A percentile compares a stretch with the other conserved stretches of the same genome.
Conservation (phyloP, 192 early-diverging fungal species). For the Physocladia obscura region DNA sequence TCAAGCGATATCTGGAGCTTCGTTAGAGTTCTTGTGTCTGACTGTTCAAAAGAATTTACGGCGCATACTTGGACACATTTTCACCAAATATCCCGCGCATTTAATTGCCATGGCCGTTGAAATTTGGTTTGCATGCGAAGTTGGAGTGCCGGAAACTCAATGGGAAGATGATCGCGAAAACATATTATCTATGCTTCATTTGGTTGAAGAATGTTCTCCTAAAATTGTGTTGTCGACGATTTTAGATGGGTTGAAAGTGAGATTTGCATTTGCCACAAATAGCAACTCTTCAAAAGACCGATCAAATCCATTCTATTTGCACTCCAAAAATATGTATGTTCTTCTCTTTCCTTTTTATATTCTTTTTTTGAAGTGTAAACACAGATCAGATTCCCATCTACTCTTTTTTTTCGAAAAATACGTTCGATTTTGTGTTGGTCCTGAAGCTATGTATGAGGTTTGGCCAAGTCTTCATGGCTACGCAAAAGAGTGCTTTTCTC, state of each 20-base stretch:
- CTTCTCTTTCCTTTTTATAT: neutral
- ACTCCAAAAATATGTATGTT: constrained; percentile 57
- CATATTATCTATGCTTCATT: constrained; percentile 30
- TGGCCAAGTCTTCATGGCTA: constrained; percentile 64
- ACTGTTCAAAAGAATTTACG: constrained; percentile 49
- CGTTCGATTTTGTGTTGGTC: constrained; percentile 41
- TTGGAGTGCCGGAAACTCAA: no score
- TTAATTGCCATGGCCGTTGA: constrained; percentile 66
- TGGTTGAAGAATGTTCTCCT: constrained; percentile 14
- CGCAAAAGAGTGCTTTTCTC: constrained; percentile 60
- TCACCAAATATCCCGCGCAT: constrained; percentile 53
- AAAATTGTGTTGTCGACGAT: constrained; percentile 12
- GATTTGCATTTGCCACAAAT: constrained; percentile 19
- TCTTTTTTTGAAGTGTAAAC: neutral
- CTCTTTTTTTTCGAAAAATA: constrained; percentile 68
- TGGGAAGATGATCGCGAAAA: neutral
- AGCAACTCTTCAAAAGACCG: constrained; percentile 1
- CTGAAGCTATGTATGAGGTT: constrained; percentile 51
- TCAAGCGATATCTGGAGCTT: constrained; percentile 1
- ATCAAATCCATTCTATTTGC: constrained; percentile 35
- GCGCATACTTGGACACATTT: constrained; percentile 53
- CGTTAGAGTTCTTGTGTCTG: constrained; percentile 46
- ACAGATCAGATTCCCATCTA: constrained; percentile 65
- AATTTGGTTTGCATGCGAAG: constrained; percentile 51
- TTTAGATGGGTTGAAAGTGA: constrained; percentile 29